Evolutionary conservation across 1,139 yeast species (phyloP), one percentile per base, ranked within the genome.

Genomic region (Hyphopichia wangnamkhiaoensis): DNA sequence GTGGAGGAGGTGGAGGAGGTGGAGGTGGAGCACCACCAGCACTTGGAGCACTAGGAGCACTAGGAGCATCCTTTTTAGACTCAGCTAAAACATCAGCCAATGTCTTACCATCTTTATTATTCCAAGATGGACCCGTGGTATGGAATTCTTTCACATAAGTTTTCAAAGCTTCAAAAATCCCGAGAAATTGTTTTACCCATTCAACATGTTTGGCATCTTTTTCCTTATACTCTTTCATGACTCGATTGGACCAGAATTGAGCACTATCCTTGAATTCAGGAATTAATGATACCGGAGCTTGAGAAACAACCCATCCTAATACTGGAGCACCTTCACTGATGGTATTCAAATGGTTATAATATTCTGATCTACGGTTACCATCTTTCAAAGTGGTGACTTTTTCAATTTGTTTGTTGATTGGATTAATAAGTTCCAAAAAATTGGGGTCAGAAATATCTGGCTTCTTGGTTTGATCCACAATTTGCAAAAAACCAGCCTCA

Each of bases 231-330:
- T 89, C 96, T 63, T 90, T 91, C 61, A 90, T 65, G 31, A 91
- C 84, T 53, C 96, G 78, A 65, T 94, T 91, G 23, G 95, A 80
- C 89, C 96, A 94, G 65, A 91, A 94, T 58, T 85, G 93, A 29
- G 96, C 89, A 31, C 95, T 80, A 54, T 94, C 98, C 58, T 84
- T 87, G 65, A 83, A 86, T 49, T 91, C 97, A 2, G 85, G 79
- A 45, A 94, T 77, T 49, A 75, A 79, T 1, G 89, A 79, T 14
- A 82, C 80, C 0, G 89, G 87, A 4, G 91, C 82, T 3, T 75
- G 79, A 13, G 80, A 76, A 17, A 87, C 80, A 46, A 91, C 78
- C 99, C 99, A 94, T 15, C 95, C 95, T 45, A 91, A 71, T 3
- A 88, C 89, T 5, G 96, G 91, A 6, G 87, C 80, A 37, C 96